These are phyloP conservation scores for Botrytis pseudocinerea DNA, from an alignment of 2,329 filamentous ascomycete genomes.

Conservation along the genomic window DNA sequence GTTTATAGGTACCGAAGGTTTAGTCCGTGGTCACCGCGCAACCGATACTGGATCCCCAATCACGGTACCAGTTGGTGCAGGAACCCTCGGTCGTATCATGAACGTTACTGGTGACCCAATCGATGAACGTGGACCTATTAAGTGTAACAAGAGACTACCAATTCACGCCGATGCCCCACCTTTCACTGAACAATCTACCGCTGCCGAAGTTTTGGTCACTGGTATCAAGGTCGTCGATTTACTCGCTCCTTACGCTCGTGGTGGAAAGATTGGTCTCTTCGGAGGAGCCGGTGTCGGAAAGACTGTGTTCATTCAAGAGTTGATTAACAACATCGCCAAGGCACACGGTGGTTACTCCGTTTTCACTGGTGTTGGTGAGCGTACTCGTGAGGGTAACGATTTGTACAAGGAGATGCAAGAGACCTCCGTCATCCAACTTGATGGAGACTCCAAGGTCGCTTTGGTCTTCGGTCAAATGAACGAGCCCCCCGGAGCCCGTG, in stretches of 20 bases:
- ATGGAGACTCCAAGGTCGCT: slow-evolving; percentile 99
- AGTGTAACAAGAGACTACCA: slow-evolving; percentile 80
- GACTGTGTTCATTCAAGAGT: slow-evolving; percentile 99
- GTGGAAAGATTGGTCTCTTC: slow-evolving; percentile 99
- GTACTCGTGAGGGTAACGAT: slow-evolving; percentile 99
- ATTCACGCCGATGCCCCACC: slow-evolving; percentile 93
- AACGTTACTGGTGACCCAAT: slow-evolving; percentile 99
- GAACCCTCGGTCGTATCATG: slow-evolving; percentile 97
- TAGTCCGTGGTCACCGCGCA: slow-evolving; percentile 85
- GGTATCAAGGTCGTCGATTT: slow-evolving; percentile 99
- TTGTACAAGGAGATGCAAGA: slow-evolving; percentile 99
- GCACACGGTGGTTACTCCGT: slow-evolving; percentile 99
- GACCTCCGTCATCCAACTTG: slow-evolving; percentile 98
- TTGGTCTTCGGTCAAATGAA: slow-evolving; percentile 99
- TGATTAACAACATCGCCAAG: slow-evolving; percentile 99
- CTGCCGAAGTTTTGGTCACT: slow-evolving; percentile 93
- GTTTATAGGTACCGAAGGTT: slow-evolving; percentile 90
- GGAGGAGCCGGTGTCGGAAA: slow-evolving; percentile 99
- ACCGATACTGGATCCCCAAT: slow-evolving; percentile 92
- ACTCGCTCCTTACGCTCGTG: slow-evolving; percentile 98
- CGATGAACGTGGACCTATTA: slow-evolving; percentile 98
- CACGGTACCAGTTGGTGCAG: slow-evolving; percentile 90
- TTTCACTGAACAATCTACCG: slow-evolving; percentile 95
- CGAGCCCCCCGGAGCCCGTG: slow-evolving; percentile 98
- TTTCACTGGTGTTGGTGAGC: slow-evolving; percentile 99